Conservation (phyloP, 208 protist genomes). For the Strigomonas culicis region DNA sequence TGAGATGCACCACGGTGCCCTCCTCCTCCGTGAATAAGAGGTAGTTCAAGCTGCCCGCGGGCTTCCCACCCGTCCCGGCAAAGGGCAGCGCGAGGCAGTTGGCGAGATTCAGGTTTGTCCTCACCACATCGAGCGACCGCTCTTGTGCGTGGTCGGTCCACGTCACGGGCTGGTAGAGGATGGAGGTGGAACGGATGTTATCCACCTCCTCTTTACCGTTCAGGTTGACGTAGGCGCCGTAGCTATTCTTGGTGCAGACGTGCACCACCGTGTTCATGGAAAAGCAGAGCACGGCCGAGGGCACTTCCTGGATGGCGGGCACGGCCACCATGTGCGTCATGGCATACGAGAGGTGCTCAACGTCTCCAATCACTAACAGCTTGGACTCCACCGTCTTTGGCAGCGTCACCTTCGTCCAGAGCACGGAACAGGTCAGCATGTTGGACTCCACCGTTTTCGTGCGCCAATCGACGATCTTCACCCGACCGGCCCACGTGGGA, state of each 20-base stretch:
- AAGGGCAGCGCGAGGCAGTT: conserved; percentile 38
- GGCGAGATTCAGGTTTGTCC: conserved; percentile 71
- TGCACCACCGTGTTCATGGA: conserved; percentile 73
- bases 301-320: conserved; percentile 48
- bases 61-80: background rate
- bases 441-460: conserved; percentile 70
- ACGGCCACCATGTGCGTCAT: conserved; percentile 76
- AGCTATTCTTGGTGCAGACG: conserved; percentile 74
- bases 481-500: conserved; percentile 83
- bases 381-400: conserved; percentile 29
- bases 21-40: conserved; percentile 70
- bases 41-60: conserved; percentile 24
- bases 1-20: conserved; percentile 59
- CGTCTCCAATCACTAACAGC: conserved; percentile 71
- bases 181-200: conserved; percentile 35
- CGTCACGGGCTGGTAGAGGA: conserved; percentile 33
- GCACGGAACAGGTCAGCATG: conserved; percentile 75
- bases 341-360: conserved; percentile 79
- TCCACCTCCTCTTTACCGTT: conserved; percentile 67
- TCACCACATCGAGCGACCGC: conserved; percentile 37
- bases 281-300: conserved; percentile 71
- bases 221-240: conserved; percentile 71
- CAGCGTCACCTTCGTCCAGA: conserved; percentile 64
- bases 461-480: conserved; percentile 77
- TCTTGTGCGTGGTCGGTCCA: conserved; percentile 54